Base-by-base conservation (phyloP, 2,329 filamentous ascomycete genomes). In the Beauveria pseudobassiana region DNA sequence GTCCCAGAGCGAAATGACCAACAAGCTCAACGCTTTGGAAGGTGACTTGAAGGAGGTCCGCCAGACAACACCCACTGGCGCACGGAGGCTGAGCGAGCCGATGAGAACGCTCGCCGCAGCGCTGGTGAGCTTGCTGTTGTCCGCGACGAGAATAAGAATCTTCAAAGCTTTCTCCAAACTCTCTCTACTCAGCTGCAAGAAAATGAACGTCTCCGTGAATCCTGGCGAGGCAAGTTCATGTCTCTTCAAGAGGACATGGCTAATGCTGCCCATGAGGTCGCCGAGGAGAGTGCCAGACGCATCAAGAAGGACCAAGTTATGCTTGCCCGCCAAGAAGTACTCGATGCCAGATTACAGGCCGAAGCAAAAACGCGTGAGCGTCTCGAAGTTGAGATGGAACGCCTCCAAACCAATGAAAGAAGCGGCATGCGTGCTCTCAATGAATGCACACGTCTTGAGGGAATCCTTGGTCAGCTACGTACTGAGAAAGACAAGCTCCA, bases 241-340 rank as follows among this genome's bases (percentile, higher is more conserved):
- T 86, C 86, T 63, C 79, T 99, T 45, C 93, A 98, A 74, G 85
- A 91, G 65, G 91, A 97, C 67, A 93, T 98, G 88, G 84, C 87
- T 38, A 80, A 80, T 61, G 90, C 91, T 54, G 87, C 90, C 59
- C 85, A 86, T 52, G 88, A 96, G 64, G 86, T 97, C 64, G 87
- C 89, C 24, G 86, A 90, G 68, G 93, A 98, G 71, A 93, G 93
- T 71, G 86, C 88, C 34, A 82, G 84, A 42, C 93, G 89, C 76
- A 85, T 86, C 68, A 89, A 89, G 75, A 88, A 88, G 71, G 90
- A 96, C 71, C 86, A 90, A 67, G 87, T 91, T 63, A 84, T 90
- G 66, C 80, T 92, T 66, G 91, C 90, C 64, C 81, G 91, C 65
- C 90, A 91, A 67, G 88, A 93, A 69, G 87, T 91, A 45, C 82